Base-by-base conservation (phyloP, 78 protist species). In the Monocercomonoides exilis region DNA sequence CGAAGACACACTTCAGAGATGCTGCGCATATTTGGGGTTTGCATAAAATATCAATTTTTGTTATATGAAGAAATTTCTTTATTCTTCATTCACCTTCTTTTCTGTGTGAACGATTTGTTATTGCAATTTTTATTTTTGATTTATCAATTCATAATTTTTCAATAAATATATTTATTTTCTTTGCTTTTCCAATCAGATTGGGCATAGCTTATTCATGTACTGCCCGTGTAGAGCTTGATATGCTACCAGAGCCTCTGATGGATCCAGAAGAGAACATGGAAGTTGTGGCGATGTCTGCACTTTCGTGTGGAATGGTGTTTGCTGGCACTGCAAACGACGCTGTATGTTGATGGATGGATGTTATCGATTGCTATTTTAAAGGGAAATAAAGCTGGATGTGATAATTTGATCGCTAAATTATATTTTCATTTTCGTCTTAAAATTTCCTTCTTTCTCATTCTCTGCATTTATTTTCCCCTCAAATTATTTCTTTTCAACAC, bases 261-360 rank as follows among this genome's bases (percentile, higher is more conserved):
- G 96, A 94, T 77, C 21, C 81, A 35, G 77, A 91, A 32, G 79
- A 43, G 41, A 77, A 89, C 44, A 85, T 96, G 84, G 98, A 96
- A 45, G 87, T 93, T 11, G 89, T 44, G 77, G 91, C 95, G 41
- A 29, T 94, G 45, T 93, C 96, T 0, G 88, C 96, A 2, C 88
- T 96, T 0, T 70, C 98, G 0, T 91, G 95, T 35, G 99, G 98
- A 42, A 44, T 96, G 41, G 91, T 94, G 42, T 93, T 80, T 42
- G 95, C 90, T 36, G 99, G 99, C 44, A 91, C 95, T 0, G 85
- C 94, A 79, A 84, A 95, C 86, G 92, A 32, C 21, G 38, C 11
- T 11, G 70, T 54, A 11, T 54, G 70, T 54, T 21, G 11, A 11
- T 11, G 70, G 70, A 11, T n/a, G n/a, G n/a, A n/a, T n/a, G n/a